Base-by-base conservation (phyloP, 208 protist genomes). In the Trypanosoma vivax region DNA sequence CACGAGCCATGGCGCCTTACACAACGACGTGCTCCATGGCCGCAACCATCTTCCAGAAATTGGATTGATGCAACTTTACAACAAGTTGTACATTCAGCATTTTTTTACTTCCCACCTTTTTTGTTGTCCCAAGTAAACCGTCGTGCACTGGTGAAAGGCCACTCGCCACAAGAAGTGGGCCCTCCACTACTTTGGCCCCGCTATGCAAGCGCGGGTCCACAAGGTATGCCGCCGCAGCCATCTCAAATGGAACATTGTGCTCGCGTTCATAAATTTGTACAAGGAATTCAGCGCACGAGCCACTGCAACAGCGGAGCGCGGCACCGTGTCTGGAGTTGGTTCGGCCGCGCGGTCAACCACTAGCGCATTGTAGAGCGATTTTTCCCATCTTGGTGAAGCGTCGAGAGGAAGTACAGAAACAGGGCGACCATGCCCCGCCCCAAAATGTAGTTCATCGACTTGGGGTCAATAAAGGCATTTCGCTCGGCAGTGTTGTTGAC, bases 401-500 rank as follows among this genome's bases (percentile, higher is more conserved):
- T 92, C 79, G 2, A 77, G 39, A 5, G 79, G 73, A 21, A 87
- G 9, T 18, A 92, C 14, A 37, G 55, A 67, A 30, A 92, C 77
- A 0, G 75, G 69, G 9, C 61, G 59, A 0, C 67, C 65, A 50
- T 87, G 77, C 10, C 27, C 31, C 62, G 68, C 5, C 53, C 23
- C 14, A 76, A 16, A 23, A 92, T 50, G 52, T 80, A 82, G 49
- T 81, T 51, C 2, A 81, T 81, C 14, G 84, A 80, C 0, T 42
- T 4, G 1, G 79, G 65, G 59, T 92, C 84, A 39, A 88, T 40
- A 51, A 79, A 89, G 37, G 83, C 74, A 59, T 87, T 80, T n/a
- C 75, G 30, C 52, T 92, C 80, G 0, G 80, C 68, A 6, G 35
- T 52, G 0, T 23, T 62, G 56, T 80, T 87, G 39, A 38, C 31